Evolutionary conservation across 352 stramenopile species (phyloP).

Genomic region (Pythium myriotylum): DNA sequence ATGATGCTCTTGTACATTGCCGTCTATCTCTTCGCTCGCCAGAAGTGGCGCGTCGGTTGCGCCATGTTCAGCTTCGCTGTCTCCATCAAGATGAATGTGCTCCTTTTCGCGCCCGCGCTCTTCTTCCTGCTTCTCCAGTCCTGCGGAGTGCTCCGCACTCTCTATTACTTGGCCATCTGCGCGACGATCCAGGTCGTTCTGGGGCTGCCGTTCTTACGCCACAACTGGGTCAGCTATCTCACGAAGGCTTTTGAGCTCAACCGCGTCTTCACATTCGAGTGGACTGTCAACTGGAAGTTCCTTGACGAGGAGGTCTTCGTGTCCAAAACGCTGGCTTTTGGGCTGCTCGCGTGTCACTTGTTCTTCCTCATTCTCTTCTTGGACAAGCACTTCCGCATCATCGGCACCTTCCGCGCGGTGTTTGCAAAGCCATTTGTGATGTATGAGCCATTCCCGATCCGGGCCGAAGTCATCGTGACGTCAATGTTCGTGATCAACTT

Average conservation of each 20-base stretch:
- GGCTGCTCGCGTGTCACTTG: constrained; percentile 59
- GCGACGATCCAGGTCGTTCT: constrained; percentile 91
- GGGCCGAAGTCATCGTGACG: constrained; percentile 82
- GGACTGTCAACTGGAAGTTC: constrained; percentile 99
- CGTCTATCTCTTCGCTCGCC: constrained; percentile 85
- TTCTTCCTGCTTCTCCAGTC: constrained; percentile 95
- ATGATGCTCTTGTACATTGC: constrained; percentile 96
- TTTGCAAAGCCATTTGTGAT: constrained; percentile 71
- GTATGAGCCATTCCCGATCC: constrained; percentile 80
- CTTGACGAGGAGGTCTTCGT: constrained; percentile 78
- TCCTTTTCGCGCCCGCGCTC: constrained; percentile 97
- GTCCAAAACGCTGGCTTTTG: constrained; percentile 63
- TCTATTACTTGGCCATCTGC: constrained; percentile 91
- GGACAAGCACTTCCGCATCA: constrained; percentile 84
- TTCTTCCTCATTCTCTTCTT: constrained; percentile 78
- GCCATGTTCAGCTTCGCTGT: constrained; percentile 96
- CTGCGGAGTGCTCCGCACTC: constrained; percentile 73
- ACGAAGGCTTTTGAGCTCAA: constrained; percentile 97
- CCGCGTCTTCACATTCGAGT: constrained; percentile 98
- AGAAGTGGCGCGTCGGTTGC: constrained; percentile 89
- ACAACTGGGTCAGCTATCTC: constrained; percentile 95
- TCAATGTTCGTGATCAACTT: constrained; percentile 95
- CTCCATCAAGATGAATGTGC: constrained; percentile 99
- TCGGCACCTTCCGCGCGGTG: constrained; percentile 72
- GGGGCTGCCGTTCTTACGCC: constrained; percentile 94